These are phyloP conservation scores for Phoma sp. DNA, from an alignment of 2,329 filamentous ascomycete genomes.

Conservation along the genomic window DNA sequence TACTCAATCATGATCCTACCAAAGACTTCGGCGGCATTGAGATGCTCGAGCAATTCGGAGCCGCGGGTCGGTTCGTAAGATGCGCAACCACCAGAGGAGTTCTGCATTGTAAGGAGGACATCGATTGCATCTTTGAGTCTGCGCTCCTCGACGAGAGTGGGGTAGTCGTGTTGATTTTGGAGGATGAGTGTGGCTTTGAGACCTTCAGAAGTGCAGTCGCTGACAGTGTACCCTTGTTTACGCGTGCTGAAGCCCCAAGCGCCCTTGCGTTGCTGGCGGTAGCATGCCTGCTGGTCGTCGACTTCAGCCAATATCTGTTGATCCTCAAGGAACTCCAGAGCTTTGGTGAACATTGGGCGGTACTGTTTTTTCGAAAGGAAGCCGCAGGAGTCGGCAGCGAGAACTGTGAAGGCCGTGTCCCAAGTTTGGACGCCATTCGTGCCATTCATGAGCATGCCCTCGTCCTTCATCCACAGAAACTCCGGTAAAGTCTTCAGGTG, in stretches of 20 bases:
- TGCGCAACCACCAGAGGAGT: slow-evolving; percentile 81
- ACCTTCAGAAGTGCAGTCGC: slow-evolving; percentile 91
- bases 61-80: slow-evolving; percentile 89
- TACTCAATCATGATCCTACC: slow-evolving; percentile 98
- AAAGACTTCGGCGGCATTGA: slow-evolving; percentile 97
- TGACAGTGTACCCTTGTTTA: slow-evolving; percentile 92
- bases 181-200: slow-evolving; percentile 86
- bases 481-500: slow-evolving; percentile 85
- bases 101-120: slow-evolving; percentile 90
- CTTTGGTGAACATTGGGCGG: slow-evolving; percentile 82
- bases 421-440: slow-evolving; percentile 98
- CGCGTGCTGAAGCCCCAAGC: slow-evolving; percentile 96
- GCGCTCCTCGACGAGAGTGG: slow-evolving; percentile 74
- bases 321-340: slow-evolving; percentile 83
- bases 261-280: slow-evolving; percentile 89
- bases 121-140: slow-evolving; percentile 89
- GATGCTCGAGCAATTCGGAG: slow-evolving; percentile 77
- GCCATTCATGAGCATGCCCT: slow-evolving; percentile 93
- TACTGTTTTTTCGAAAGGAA: slow-evolving; percentile 79
- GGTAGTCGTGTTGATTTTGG: slow-evolving; percentile 76
- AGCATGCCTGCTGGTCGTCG: slow-evolving; percentile 77
- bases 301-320: slow-evolving; percentile 91
- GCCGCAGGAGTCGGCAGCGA: slow-evolving; percentile 80
- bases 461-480: slow-evolving; percentile 87
- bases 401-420: slow-evolving; percentile 92